Conservation (phyloP, 305 asterid species). For the Fraxinus dipetala region DNA sequence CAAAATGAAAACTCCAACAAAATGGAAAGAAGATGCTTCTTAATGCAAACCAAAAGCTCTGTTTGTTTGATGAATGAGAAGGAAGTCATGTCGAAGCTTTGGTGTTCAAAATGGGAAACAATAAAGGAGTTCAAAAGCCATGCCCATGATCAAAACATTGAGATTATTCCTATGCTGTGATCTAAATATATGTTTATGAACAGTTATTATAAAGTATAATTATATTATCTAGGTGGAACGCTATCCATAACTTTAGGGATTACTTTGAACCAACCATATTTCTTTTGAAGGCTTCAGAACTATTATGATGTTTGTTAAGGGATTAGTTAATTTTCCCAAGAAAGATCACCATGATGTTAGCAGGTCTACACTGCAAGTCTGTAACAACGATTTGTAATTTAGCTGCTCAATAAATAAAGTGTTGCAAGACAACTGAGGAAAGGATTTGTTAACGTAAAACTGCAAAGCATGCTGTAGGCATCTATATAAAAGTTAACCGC, state of each 20-base stretch:
- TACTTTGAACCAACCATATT: neutral
- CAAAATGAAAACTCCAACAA: neutral
- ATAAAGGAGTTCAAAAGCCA: neutral
- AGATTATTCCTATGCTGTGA: neutral
- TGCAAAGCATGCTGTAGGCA: neutral
- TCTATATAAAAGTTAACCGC: constrained; percentile 19
- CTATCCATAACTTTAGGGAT: neutral
- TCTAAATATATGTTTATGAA: neutral
- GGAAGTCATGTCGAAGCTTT: neutral
- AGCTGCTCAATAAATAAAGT: constrained; percentile 1
- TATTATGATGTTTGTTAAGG: neutral
- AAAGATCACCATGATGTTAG: neutral
- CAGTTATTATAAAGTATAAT: neutral
- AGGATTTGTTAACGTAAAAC: neutral
- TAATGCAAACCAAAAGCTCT: neutral
- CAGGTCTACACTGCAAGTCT: neutral
- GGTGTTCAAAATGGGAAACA: neutral
- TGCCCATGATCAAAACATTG: neutral
- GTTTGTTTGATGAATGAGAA: neutral
- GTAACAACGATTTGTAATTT: neutral
- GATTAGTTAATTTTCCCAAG: neutral
- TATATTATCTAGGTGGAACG: too few relatives aligned
- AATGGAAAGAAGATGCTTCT: neutral
- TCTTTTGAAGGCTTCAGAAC: neutral
- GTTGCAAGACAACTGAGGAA: constrained; percentile 17